phyloP scores from a whole-genome alignment of 306 rosid species.

The Dicorynia guianensis region DNA sequence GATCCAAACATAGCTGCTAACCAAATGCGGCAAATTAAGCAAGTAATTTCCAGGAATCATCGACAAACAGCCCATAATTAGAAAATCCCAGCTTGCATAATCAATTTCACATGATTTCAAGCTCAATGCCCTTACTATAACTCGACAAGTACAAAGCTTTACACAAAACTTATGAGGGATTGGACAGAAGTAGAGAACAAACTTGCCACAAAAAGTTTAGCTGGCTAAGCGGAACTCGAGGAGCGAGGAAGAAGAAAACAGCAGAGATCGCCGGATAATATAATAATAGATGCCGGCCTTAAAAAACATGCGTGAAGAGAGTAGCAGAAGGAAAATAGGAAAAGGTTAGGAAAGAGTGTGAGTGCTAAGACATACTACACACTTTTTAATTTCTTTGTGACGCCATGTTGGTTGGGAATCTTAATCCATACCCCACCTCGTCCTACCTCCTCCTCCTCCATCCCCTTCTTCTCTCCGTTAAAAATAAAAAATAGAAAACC shows the following conservation, averaged over 20 bases:
- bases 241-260: background rate
- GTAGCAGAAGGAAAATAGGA: constrained; percentile 54
- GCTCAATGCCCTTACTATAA: constrained; percentile 22
- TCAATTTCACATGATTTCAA: constrained; percentile 26
- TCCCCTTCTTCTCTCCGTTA: background rate
- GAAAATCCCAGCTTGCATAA: constrained; percentile 38
- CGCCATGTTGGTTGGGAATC: constrained; percentile 40
- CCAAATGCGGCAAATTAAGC: constrained; percentile 41
- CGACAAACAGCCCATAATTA: constrained; percentile 26
- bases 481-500: background rate
- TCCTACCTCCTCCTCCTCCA: constrained; percentile 16
- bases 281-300: constrained; percentile 44
- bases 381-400: background rate
- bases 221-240: background rate
- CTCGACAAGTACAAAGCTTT: constrained; percentile 9
- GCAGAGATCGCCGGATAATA: constrained; percentile 22
- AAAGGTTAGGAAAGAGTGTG: constrained; percentile 58
- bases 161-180: constrained; percentile 13
- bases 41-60: constrained; percentile 23
- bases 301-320: constrained; percentile 37
- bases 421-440: constrained; percentile 1
- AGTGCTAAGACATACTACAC: constrained; percentile 19
- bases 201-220: background rate
- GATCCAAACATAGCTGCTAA: constrained; percentile 55
- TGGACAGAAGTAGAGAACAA: constrained; percentile 12